Evolutionary conservation across 2,329 filamentous ascomycete genomes (phyloP), one percentile per base, ranked within the genome.

Genomic region (Thielaviopsis musarum): DNA sequence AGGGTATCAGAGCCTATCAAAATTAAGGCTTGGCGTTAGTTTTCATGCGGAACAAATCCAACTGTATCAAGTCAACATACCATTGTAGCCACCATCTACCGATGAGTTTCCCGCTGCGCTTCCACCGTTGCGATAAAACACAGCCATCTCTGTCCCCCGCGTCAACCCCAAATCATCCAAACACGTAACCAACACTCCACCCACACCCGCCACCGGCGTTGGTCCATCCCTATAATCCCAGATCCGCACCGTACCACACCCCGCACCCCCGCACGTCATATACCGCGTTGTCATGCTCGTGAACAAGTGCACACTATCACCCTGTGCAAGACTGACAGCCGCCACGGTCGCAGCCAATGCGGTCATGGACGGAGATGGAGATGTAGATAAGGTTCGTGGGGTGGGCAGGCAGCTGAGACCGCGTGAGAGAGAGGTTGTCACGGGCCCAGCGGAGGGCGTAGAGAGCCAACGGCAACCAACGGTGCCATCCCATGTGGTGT

Each of bases 401-500:
- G 30, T 17, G 49, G 15, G 49, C 12, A 30, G n/a, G 30, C 59
- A 60, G 24, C 24, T 57, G 21, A 60, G 51, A 5, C 59, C 58
- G 15, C 54, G 48, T 15, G 59, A 60, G 19, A 60, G 13, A 5
- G 59, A 60, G 2, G 59, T 60, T 9, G 55, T 48, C 5, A 54
- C 48, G 5, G 34, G 28, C 12, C 45, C 41, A 7, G 48, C 41
- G 21, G 59, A 26, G 6, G 54, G 24, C 2, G 51, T 28, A 6
- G 51, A 54, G 22, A 54, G 21, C 59, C 59, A 60, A n/a, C 30
- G 54, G 38, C 59, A 60, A 13, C 59, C 59, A 17, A 56, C 45
- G 17, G 59, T 60, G 12, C 55, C 55, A 34, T 60, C 59, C 59
- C 59, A 60, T 21, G 59, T 57, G 15, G 54, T 60, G 51, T 60